Evolutionary conservation across 352 stramenopile genomes (phyloP), one percentile per base, ranked within the genome.

Genomic region (Pythium phragmitis): DNA sequence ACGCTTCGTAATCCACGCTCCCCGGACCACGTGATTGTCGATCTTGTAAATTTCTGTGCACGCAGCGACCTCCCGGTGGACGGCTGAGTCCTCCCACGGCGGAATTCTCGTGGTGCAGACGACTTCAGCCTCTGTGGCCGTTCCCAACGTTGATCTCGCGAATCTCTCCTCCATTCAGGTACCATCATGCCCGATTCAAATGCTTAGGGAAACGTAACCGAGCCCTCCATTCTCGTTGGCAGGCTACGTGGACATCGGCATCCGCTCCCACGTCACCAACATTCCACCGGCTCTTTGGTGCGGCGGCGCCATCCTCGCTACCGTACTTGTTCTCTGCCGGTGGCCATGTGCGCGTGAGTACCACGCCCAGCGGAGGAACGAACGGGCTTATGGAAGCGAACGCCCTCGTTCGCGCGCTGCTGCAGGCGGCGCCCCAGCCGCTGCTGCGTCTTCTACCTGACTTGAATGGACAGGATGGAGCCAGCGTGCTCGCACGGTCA

Each of bases 91-190:
- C 4, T 42, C 53, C 16, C 17, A 56, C 8, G 61, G 54, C 4
- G 39, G 37, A 0, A 28, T 68, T 43, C 45, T 68, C 46, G 30
- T 61, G 7, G 16, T 57, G 0, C 21, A 68, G 13, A 58, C 37
- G 4, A 19, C 47, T 5, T 42, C 54, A 5, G 23, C 9, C 0
- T 9, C 17, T 5, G 43, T 54, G 7, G 1, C 16, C 0, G 21
- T 63, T 7, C 45, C 54, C 6, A 26, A 14, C 28, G 14, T 57
- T 12, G 46, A 57, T 45, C 28, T 60, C 5, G 21, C 61, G 14
- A 55, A 37, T 21, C 51, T 63, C 30, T 59, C 61, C 16, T 68
- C 61, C 2, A 45, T 68, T 28, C 61, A 68, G 39, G 56, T 64
- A 46, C 26, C 16, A 37, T 39, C 9, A 9, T 51, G n/a, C 3